phyloP scores from a whole-genome alignment of 2,329 filamentous ascomycete species.

The Scleromitrula shiraiana region DNA sequence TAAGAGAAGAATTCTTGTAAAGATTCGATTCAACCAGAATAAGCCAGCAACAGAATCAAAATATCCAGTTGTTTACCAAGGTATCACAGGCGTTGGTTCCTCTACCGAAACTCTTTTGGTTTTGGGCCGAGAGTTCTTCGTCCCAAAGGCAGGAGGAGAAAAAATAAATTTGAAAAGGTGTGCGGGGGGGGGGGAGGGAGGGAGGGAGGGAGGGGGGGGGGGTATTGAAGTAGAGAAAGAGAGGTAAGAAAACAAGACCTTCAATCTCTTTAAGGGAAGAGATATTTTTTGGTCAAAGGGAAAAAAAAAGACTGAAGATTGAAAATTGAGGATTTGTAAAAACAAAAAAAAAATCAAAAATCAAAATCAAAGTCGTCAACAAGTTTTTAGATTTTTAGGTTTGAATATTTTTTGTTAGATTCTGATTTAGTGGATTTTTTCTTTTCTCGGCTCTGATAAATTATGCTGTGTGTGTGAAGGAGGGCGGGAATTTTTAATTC shows the following conservation, averaged over 20 bases:
- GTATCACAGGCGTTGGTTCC: neutral
- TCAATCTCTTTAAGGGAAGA: neutral
- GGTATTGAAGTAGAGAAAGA: neutral
- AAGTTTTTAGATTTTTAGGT: neutral
- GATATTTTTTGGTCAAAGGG: neutral
- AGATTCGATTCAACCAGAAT: neutral
- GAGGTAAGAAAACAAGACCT: neutral
- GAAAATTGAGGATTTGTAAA: neutral
- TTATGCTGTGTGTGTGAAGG: too few species aligned
- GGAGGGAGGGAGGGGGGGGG: neutral
- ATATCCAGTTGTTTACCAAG: neutral
- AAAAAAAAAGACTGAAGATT: neutral
- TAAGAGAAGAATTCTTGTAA: neutral
- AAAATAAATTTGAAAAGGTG: neutral
- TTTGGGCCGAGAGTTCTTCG: neutral
- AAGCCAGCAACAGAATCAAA: neutral
- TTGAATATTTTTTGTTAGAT: conserved; percentile 5
- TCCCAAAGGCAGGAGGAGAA: neutral
- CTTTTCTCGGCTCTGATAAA: conserved; percentile 6
- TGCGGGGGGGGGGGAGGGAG: neutral
- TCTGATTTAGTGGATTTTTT: conserved; percentile 6
- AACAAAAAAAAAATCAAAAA: neutral
- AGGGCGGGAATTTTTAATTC: too few species aligned
- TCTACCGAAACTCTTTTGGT: neutral
- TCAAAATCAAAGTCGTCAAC: too few species aligned